Evolutionary conservation across 768 basidiomycete genomes (phyloP).

Genomic region (Mycena sanguinolenta): DNA sequence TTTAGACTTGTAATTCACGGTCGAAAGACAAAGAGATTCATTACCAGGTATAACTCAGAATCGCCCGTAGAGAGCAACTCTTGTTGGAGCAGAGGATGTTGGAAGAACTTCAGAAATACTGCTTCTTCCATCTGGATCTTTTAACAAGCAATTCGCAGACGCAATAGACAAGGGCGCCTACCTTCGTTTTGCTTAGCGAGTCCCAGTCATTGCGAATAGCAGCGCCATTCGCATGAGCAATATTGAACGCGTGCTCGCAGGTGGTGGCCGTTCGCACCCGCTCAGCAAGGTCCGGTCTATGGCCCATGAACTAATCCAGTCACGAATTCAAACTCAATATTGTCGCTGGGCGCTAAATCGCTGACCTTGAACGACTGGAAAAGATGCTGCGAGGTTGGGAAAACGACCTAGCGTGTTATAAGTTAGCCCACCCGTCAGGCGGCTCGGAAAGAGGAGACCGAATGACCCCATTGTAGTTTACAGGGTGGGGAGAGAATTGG

Average conservation of each 20-base stretch:
- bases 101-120: constrained; percentile 65
- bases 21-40: constrained; percentile 13
- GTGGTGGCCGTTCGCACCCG: constrained; percentile 55
- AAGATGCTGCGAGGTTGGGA: constrained; percentile 63
- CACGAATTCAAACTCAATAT: too few species aligned
- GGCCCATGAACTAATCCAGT: constrained; percentile 54
- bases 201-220: constrained; percentile 62
- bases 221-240: constrained; percentile 55
- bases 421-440: not conserved
- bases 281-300: constrained; percentile 59
- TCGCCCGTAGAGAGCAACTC: constrained; percentile 62
- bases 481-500: constrained; percentile 58
- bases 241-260: constrained; percentile 56
- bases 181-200: constrained; percentile 61
- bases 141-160: not conserved
- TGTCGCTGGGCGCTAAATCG: not conserved
- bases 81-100: constrained; percentile 57
- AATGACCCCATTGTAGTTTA: constrained; percentile 50
- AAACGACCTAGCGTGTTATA: constrained; percentile 33
- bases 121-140: constrained; percentile 60
- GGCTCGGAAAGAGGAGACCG: constrained; percentile 41
- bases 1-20: not conserved
- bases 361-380: constrained; percentile 61
- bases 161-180: constrained; percentile 35
- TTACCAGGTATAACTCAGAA: constrained; percentile 63